Percentiles rank a stretch among this genome's conserved stretches.
phyloP scores from a whole-genome alignment of 371 early-diverging fungal species.

The Mucor velutinosus region DNA sequence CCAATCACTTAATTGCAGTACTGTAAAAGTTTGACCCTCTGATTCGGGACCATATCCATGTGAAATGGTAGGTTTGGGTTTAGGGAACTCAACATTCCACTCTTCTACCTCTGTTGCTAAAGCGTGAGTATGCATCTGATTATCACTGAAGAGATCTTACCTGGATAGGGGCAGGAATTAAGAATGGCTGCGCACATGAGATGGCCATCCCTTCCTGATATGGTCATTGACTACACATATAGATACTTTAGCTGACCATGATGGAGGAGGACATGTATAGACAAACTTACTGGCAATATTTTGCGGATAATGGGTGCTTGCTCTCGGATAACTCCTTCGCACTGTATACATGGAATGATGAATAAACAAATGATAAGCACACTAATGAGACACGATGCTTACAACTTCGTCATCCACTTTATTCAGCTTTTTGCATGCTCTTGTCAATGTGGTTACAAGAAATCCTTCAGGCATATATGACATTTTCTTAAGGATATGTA shows the following conservation, averaged over 20 bases:
- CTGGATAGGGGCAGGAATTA: constrained; percentile 53
- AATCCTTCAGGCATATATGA: constrained; percentile 28
- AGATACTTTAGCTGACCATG: not conserved
- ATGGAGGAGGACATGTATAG: not conserved
- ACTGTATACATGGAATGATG: constrained; percentile 18
- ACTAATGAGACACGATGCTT: constrained; percentile 8
- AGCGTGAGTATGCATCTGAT: not conserved
- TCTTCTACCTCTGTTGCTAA: constrained; percentile 25
- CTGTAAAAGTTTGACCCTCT: constrained; percentile 44
- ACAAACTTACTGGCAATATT: constrained; percentile 33
- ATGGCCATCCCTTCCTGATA: constrained; percentile 51
- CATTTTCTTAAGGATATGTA: constrained; percentile 18
- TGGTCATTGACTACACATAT: constrained; percentile 41
- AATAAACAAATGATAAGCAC: not conserved
- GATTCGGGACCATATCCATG: constrained; percentile 12
- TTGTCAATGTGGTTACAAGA: constrained; percentile 28
- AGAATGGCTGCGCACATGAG: constrained; percentile 45
- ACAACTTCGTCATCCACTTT: constrained; percentile 45
- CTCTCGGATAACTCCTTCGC: constrained; percentile 51
- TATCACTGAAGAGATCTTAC: constrained; percentile 8
- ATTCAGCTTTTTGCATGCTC: constrained; percentile 33
- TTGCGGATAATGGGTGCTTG: constrained; percentile 50
- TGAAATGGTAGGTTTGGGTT: constrained; percentile 40
- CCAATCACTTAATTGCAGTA: constrained; percentile 67
- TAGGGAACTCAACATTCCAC: constrained; percentile 53